These are phyloP conservation scores for Beauveria scarabaeidicola DNA, from an alignment of 2,329 filamentous ascomycete genomes.

Conservation along the genomic window DNA sequence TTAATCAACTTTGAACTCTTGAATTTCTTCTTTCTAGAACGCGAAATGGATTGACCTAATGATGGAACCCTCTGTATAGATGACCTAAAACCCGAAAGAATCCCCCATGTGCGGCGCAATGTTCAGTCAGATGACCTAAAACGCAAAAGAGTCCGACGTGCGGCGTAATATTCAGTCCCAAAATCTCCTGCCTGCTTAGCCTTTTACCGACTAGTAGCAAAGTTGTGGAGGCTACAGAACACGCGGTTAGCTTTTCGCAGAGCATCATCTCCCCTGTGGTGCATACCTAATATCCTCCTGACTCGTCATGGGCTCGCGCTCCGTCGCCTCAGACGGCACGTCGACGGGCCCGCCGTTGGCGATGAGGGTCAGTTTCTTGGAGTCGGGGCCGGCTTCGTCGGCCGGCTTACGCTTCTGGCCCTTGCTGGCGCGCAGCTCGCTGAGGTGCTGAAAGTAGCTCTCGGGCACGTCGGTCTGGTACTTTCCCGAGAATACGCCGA, in stretches of 20 bases:
- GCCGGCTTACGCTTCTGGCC: slow-evolving; percentile 37
- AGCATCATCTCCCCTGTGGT: not conserved
- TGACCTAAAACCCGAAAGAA: no score
- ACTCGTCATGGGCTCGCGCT: slow-evolving; percentile 14
- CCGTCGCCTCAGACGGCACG: slow-evolving; percentile 8
- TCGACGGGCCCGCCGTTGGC: slow-evolving; percentile 48
- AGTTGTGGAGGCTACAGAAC: not conserved
- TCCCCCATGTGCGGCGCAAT: no score
- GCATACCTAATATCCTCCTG: slow-evolving; percentile 26
- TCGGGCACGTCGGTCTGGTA: slow-evolving; percentile 75
- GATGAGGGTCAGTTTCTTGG: slow-evolving; percentile 11
- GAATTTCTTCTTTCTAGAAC: no score
- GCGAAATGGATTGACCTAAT: no score
- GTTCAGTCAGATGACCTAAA: not conserved
- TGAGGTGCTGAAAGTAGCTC: slow-evolving; percentile 75
- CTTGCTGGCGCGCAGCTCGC: slow-evolving; percentile 50
- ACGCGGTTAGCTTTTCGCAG: not conserved
- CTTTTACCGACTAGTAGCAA: not conserved
- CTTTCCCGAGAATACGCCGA: slow-evolving; percentile 83
- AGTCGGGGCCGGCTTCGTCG: not conserved
- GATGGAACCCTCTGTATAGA: no score
- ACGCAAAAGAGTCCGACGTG: not conserved
- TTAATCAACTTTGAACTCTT: no score
- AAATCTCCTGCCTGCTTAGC: not conserved
- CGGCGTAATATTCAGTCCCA: not conserved